Conservation (phyloP, 108 stramenopile genomes). For the Cyclotella sp. region DNA sequence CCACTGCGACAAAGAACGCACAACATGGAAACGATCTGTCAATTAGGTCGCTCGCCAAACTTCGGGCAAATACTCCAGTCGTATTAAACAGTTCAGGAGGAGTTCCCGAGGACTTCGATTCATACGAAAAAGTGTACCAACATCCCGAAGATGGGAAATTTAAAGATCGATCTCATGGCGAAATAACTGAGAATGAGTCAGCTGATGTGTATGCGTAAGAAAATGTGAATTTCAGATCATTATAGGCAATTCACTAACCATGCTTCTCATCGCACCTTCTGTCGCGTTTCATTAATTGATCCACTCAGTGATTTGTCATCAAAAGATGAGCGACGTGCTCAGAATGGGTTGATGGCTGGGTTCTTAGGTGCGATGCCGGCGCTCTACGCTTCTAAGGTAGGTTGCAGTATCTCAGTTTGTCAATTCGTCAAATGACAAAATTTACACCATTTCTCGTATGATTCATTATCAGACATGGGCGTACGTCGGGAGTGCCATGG, state of each 20-base stretch:
- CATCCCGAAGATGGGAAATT: background rate
- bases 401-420: background rate
- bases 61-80: background rate
- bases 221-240: background rate
- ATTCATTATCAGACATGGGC: background rate
- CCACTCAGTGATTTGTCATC: background rate
- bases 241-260: background rate
- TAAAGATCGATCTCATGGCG: background rate
- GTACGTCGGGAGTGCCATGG: conserved; percentile 2
- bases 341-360: background rate
- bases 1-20: background rate
- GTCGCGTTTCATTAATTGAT: background rate
- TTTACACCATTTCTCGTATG: background rate
- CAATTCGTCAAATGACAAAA: background rate
- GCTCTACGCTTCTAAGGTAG: conserved; percentile 4
- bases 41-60: background rate
- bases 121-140: background rate
- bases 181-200: background rate
- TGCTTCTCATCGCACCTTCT: background rate
- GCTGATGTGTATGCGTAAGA: background rate
- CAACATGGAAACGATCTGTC: background rate
- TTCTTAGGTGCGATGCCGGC: conserved; percentile 9
- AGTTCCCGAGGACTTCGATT: background rate
- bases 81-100: background rate
- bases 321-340: background rate